phyloP scores from a whole-genome alignment of 108 stramenopile genomes.

The Craspedostauros australis region DNA sequence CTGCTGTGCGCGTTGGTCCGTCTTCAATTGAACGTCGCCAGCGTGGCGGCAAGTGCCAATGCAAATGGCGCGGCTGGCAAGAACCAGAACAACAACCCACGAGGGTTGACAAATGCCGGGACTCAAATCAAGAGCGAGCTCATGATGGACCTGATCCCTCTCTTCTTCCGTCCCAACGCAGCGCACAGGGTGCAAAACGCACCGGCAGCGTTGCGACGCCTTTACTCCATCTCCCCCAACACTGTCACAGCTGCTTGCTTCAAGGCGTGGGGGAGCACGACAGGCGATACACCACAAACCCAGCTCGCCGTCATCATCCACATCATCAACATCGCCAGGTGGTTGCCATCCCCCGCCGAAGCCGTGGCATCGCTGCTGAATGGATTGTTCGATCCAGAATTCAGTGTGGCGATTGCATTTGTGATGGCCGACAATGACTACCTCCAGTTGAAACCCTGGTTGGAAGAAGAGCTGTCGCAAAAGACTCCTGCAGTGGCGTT shows the following conservation, averaged over 20 bases:
- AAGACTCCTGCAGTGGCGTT: conserved; percentile 32
- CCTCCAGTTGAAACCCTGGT: conserved; percentile 67
- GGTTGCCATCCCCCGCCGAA: conserved; percentile 63
- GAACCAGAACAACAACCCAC: conserved; percentile 12
- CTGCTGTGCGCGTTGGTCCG: conserved; percentile 73
- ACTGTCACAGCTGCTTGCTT: conserved; percentile 83
- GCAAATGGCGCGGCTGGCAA: too few relatives aligned
- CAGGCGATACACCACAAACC: conserved; percentile 37
- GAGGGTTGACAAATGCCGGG: conserved; percentile 51
- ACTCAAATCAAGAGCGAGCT: conserved; percentile 82
- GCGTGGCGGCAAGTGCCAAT: conserved; percentile 1
- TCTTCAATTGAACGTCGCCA: conserved; percentile 35
- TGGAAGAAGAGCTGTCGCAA: conserved; percentile 53
- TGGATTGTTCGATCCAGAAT: conserved; percentile 79
- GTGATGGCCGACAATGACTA: conserved; percentile 83
- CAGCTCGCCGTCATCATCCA: conserved; percentile 69
- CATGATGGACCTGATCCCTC: conserved; percentile 86
- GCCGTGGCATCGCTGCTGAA: conserved; percentile 58
- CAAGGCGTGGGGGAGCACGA: conserved; percentile 83
- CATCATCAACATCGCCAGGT: conserved; percentile 67
- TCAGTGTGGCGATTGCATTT: conserved; percentile 73
- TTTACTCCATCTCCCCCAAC: conserved; percentile 81
- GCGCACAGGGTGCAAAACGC: conserved; percentile 64
- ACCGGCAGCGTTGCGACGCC: conserved; percentile 72
- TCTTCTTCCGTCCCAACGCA: conserved; percentile 84